Evolutionary conservation across 1,139 yeast genomes (phyloP).

Genomic region (Debaryomyces nepalensis): DNA sequence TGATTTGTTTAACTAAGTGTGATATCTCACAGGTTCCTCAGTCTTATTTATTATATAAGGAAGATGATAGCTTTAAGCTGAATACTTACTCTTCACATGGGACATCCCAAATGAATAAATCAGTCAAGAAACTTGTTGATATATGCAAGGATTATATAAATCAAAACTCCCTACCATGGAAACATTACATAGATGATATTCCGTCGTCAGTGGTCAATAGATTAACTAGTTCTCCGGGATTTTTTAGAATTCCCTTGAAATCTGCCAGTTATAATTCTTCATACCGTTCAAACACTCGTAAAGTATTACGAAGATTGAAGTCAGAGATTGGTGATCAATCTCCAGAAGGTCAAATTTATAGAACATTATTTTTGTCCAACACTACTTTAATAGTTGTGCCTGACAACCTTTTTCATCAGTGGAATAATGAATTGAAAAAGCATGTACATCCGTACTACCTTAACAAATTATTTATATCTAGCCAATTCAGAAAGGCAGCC

Average conservation of each 20-base stretch:
- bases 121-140: conserved; percentile 32
- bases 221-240: conserved; percentile 48
- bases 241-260: conserved; percentile 40
- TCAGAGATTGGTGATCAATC: conserved; percentile 20
- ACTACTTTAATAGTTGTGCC: conserved; percentile 68
- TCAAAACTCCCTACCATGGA: conserved; percentile 62
- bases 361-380: conserved; percentile 47
- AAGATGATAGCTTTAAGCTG: conserved; percentile 15
- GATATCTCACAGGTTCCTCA: conserved; percentile 55
- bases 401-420: conserved; percentile 67
- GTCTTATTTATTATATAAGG: conserved; percentile 26
- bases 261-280: conserved; percentile 27
- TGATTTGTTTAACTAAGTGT: conserved; percentile 58
- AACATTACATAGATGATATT: conserved; percentile 42
- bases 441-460: conserved; percentile 50
- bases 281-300: conserved; percentile 25
- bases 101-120: conserved; percentile 14
- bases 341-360: conserved; percentile 27
- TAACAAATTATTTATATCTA: conserved; percentile 38
- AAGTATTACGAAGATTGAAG: conserved; percentile 17
- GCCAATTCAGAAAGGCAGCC: conserved; percentile 31
- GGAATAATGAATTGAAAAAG: conserved; percentile 62
- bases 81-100: conserved; percentile 16
- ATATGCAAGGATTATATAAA: conserved; percentile 49
- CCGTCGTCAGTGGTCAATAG: conserved; percentile 46